These are phyloP conservation scores for Cercospora berteroae DNA, from an alignment of 2,329 filamentous ascomycete genomes.

Conservation along the genomic window DNA sequence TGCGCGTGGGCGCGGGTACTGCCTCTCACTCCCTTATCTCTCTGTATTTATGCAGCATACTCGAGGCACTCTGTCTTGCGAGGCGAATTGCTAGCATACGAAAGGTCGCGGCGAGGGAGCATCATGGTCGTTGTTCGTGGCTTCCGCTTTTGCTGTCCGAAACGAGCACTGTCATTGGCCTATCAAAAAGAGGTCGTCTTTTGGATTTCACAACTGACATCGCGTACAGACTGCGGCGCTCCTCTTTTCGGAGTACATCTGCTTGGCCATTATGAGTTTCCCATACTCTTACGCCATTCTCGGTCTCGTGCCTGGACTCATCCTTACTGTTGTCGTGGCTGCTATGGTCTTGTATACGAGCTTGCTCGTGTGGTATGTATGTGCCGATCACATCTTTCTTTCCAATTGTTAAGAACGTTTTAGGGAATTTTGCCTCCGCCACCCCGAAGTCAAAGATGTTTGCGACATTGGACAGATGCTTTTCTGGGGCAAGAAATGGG, in stretches of 20 bases:
- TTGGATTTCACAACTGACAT: background rate
- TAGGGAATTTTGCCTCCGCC: conserved; percentile 86
- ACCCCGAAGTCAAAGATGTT: conserved; percentile 87
- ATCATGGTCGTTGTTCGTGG: too few species aligned
- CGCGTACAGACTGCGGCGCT: conserved; percentile 69
- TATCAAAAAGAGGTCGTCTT: background rate
- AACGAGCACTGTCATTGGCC: background rate
- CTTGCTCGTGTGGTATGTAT: conserved; percentile 58
- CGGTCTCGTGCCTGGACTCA: conserved; percentile 81
- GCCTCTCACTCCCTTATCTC: background rate
- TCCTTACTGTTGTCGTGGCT: conserved; percentile 77
- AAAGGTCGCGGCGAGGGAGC: too few species aligned
- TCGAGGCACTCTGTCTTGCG: background rate
- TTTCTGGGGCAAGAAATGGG: conserved; percentile 79
- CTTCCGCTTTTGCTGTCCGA: too few species aligned
- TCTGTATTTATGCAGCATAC: background rate
- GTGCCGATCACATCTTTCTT: background rate
- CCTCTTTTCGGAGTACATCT: conserved; percentile 94
- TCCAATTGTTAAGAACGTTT: background rate
- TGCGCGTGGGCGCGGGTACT: background rate
- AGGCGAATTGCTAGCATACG: background rate
- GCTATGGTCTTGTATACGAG: conserved; percentile 80
- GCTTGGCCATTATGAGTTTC: conserved; percentile 90
- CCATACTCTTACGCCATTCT: conserved; percentile 88
- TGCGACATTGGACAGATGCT: conserved; percentile 95